These are phyloP conservation scores for Kwoniella sp. DNA, from an alignment of 768 basidiomycete genomes.

Conservation along the genomic window DNA sequence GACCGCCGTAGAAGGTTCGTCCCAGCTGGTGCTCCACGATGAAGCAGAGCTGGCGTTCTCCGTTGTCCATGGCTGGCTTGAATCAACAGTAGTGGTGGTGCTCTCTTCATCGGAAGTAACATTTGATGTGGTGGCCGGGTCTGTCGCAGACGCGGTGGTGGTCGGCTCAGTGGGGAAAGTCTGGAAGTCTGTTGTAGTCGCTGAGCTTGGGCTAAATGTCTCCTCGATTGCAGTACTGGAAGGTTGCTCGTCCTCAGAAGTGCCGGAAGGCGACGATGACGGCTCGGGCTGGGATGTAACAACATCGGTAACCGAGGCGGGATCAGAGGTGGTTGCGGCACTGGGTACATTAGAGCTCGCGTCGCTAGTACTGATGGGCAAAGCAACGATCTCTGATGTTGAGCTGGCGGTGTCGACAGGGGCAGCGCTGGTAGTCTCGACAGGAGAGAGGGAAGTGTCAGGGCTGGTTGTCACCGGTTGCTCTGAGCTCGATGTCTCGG, in stretches of 20 bases:
- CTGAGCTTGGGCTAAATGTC: neutral
- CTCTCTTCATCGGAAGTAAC: constrained; percentile 1
- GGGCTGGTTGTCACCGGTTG: neutral
- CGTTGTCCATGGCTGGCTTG: neutral
- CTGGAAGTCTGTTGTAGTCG: neutral
- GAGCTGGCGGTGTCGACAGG: neutral
- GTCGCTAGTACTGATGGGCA: constrained; percentile 11
- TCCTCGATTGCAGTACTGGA: neutral
- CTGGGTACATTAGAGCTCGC: neutral
- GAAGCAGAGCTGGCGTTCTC: neutral
- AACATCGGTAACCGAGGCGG: constrained; percentile 2
- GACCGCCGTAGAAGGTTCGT: neutral
- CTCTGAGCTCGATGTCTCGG: constrained; percentile 2
- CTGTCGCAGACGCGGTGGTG: neutral
- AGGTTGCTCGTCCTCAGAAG: neutral
- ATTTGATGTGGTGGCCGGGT: neutral
- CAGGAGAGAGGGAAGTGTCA: neutral
- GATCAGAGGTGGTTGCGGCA: neutral
- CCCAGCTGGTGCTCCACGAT: neutral
- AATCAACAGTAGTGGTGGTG: no score
- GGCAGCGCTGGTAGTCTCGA: neutral
- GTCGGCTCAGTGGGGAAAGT: constrained; percentile 1
- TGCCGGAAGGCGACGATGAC: neutral
- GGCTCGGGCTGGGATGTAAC: neutral
- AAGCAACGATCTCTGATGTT: constrained; percentile 6